These are phyloP conservation scores for Cutaneotrichosporon dermatis DNA, from an alignment of 1,284 basidiomycete species.

Conservation along the genomic window DNA sequence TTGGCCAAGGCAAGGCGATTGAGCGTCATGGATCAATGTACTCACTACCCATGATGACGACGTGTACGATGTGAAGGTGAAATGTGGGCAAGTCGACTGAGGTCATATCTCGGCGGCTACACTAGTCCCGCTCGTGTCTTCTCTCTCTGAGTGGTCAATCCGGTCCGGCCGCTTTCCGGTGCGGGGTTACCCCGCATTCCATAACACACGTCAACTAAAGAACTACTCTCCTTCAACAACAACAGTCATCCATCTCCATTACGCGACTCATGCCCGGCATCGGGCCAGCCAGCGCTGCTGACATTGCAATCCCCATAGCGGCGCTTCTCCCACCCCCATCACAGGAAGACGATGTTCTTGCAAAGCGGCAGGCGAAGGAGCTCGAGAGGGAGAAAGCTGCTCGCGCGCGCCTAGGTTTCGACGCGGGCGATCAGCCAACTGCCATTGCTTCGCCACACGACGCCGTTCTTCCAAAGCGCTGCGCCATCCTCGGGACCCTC, in stretches of 20 bases:
- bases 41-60: conserved; percentile 20
- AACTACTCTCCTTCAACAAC: background rate
- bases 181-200: too few relatives aligned
- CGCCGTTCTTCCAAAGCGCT: background rate
- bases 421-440: background rate
- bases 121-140: background rate
- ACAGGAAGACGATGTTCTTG: conserved; percentile 1
- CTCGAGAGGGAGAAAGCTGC: background rate
- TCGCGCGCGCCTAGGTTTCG: background rate
- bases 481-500: conserved; percentile 31
- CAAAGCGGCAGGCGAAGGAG: background rate
- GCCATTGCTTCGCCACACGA: background rate
- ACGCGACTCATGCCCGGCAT: too few relatives aligned
- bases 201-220: too few relatives aligned
- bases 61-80: background rate
- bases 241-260: too few relatives aligned
- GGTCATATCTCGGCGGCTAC: too few relatives aligned
- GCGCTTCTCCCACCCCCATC: conserved; percentile 26
- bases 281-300: background rate
- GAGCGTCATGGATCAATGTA: background rate
- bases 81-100: too few relatives aligned
- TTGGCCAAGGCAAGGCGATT: too few relatives aligned
- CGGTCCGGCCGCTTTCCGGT: too few relatives aligned
- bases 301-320: conserved; percentile 17
- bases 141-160: background rate